phyloP scores from a whole-genome alignment of 257 asterid genomes.

The Anisodus acutangulus region DNA sequence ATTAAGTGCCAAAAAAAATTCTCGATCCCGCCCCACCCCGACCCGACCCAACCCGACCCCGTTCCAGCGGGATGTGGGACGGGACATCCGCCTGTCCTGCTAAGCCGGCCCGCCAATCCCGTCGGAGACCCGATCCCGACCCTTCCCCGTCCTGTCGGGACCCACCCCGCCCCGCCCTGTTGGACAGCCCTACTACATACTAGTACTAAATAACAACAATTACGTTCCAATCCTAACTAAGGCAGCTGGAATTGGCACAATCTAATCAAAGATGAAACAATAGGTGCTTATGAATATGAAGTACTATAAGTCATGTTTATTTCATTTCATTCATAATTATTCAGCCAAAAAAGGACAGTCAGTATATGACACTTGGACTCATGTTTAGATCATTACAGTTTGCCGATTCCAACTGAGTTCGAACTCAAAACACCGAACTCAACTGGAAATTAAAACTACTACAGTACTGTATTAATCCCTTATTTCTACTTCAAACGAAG shows the following conservation, averaged over 20 bases:
- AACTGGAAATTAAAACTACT: slow-evolving; percentile 9
- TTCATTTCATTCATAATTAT: background rate
- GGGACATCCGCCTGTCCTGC: too few species aligned
- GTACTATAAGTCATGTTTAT: background rate
- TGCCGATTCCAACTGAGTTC: slow-evolving; percentile 27
- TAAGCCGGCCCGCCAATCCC: too few species aligned
- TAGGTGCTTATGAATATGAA: background rate
- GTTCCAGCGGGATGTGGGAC: too few species aligned
- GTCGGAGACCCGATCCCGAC: too few species aligned
- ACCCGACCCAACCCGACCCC: too few species aligned
- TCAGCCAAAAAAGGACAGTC: background rate
- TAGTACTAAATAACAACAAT: background rate
- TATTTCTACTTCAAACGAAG: slow-evolving; percentile 45
- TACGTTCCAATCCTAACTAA: background rate
- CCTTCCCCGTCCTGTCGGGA: too few species aligned
- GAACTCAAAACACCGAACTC: slow-evolving; percentile 28
- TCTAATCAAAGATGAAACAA: background rate
- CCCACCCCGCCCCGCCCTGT: too few species aligned
- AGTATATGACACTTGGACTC: background rate
- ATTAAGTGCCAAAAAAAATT: too few species aligned
- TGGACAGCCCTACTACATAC: background rate
- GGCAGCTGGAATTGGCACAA: background rate
- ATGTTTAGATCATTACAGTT: slow-evolving; percentile 1
- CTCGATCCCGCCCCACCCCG: too few species aligned
- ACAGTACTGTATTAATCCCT: background rate